These are phyloP conservation scores for Amphicarpaea edgeworthii DNA, from an alignment of 306 rosid species.

Conservation along the genomic window DNA sequence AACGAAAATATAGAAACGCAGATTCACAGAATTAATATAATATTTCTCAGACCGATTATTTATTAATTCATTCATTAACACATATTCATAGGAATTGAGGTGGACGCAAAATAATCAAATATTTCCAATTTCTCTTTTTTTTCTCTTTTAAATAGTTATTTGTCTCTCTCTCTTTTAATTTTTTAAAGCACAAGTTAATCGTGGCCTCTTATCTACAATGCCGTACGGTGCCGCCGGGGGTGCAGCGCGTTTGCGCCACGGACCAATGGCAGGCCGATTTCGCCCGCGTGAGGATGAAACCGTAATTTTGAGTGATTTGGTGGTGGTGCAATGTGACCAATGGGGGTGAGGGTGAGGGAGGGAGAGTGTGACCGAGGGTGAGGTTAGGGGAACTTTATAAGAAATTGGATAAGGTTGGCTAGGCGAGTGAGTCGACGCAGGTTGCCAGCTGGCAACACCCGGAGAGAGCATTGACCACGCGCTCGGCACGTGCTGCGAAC, in stretches of 20 bases:
- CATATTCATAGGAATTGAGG: constrained; percentile 9
- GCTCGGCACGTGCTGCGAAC: constrained; percentile 44
- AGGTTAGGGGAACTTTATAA: constrained; percentile 13
- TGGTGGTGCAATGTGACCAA: constrained; percentile 15
- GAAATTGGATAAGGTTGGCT: constrained; percentile 58
- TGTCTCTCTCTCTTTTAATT: constrained; percentile 8
- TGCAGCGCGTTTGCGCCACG: constrained; percentile 1
- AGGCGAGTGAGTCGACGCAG: constrained; percentile 49
- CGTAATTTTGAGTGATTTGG: constrained; percentile 23
- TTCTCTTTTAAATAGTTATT: not conserved
- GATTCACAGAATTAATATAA: constrained; percentile 46
- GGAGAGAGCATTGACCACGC: constrained; percentile 49
- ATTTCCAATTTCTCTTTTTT: not conserved
- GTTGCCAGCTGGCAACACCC: constrained; percentile 58
- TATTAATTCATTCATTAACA: constrained; percentile 6
- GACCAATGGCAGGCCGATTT: constrained; percentile 40
- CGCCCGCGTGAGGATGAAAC: constrained; percentile 24
- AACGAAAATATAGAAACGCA: constrained; percentile 47
- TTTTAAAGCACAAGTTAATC: constrained; percentile 52
- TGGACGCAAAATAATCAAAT: constrained; percentile 5
- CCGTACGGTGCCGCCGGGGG: constrained; percentile 13
- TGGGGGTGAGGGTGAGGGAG: constrained; percentile 29
- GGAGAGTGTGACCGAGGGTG: not conserved
- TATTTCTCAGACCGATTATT: constrained; percentile 34
- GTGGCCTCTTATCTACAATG: constrained; percentile 49